Evolutionary conservation across 371 early-diverging fungal genomes (phyloP).

Genomic region (Rhizopus sp.): DNA sequence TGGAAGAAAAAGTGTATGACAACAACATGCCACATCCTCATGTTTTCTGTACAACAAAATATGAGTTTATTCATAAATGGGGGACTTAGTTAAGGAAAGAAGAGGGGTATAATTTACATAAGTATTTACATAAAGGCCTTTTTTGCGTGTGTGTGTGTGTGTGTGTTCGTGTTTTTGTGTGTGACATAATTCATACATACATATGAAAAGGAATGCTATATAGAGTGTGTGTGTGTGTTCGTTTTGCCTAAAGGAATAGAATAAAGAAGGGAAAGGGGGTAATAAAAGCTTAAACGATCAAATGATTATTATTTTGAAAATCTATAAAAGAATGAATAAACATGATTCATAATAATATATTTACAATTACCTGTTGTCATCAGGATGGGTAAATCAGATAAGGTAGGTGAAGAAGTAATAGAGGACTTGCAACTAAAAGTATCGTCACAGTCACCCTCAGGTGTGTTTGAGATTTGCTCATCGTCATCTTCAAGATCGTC

Average conservation of each 20-base stretch:
- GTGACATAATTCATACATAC: too few relatives aligned
- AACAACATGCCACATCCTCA: conserved; percentile 16
- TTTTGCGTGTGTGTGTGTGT: too few relatives aligned
- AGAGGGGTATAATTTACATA: background rate
- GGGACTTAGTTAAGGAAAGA: background rate
- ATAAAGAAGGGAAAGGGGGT: too few relatives aligned
- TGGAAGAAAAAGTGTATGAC: background rate
- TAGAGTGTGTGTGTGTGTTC: background rate
- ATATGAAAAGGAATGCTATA: background rate
- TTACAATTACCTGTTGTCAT: background rate
- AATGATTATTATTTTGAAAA: too few relatives aligned
- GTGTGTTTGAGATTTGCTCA: conserved; percentile 1
- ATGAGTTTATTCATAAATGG: conserved; percentile 8
- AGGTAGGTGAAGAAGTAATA: conserved; percentile 1
- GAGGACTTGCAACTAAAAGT: conserved; percentile 19
- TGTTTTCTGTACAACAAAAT: conserved; percentile 14
- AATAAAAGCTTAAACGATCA: too few relatives aligned
- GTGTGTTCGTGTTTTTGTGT: too few relatives aligned
- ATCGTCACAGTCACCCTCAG: conserved; percentile 16
- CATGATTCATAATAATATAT: background rate
- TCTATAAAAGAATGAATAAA: too few relatives aligned
- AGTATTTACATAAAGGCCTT: too few relatives aligned
- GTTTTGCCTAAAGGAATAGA: too few relatives aligned
- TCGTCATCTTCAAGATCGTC: conserved; percentile 13
- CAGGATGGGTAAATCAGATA: background rate